Base-by-base conservation (phyloP, 371 early-diverging fungal species). In the Lichtheimia hyalospora region DNA sequence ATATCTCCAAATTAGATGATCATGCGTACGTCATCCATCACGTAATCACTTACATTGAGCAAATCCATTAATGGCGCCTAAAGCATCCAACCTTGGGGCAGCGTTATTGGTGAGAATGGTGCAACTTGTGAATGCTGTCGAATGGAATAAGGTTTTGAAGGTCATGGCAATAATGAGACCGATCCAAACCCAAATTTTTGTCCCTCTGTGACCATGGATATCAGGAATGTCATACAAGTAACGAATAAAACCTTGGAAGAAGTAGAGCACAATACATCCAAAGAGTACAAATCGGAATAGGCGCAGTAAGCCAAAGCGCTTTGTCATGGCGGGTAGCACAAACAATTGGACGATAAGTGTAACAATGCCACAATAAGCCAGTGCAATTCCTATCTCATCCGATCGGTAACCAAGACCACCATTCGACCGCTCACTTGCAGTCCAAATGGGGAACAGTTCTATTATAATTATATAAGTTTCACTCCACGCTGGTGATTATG, bases 321-420 rank as follows among this genome's bases (percentile, higher is more conserved):
- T 54, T 44, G 80, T 73, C 27, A 84, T 58, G 0, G 58, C 51
- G 2, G 91, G 90, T 16, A 61, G 16, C 2, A 61, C 15, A 25
- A 84, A 21, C 1, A 91, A 70, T 60, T 89, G 90, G 21, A 79
- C 55, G 41, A 81, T 58, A 4, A 92, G 49, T 1, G 83, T 81
- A 3, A 82, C 52, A 3, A 74, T 28, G 4, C 88, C 85, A 6
- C 75, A 68, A 23, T 84, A 58, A 3, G 85, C 74, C 46, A 90
- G 61, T 1, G 81, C 75, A 18, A 75, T 54, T 20, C 89, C 89
- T 44, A 89, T 82, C 24, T 81, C 69, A 14, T 69, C 62, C 3
- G 82, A 53, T 5, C 60, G 59, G 62, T 86, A 84, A 3, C 74
- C 83, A 5, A 91, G 75, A 0, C 91, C 90, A 48, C 87, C 90